These are phyloP conservation scores for Punica granatum DNA, from an alignment of 345 rosid genomes.

Conservation along the genomic window DNA sequence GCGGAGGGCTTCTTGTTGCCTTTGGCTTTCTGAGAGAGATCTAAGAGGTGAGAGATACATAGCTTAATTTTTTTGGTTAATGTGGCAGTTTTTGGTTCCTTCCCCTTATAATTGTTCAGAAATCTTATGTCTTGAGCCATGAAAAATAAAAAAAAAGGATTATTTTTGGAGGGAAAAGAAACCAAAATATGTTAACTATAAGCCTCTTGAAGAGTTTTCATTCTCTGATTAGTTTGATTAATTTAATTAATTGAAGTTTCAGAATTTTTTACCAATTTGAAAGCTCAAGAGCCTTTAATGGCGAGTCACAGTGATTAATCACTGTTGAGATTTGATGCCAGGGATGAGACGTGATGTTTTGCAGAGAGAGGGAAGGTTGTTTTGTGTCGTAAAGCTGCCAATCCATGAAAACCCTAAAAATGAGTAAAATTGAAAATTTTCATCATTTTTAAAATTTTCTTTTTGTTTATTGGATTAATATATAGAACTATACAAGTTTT, in stretches of 20 bases:
- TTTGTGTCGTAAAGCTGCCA: neutral
- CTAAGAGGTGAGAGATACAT: neutral
- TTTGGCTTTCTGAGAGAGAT: neutral
- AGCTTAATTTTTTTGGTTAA: neutral
- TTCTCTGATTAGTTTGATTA: neutral
- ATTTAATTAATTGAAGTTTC: neutral
- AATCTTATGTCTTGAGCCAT: neutral
- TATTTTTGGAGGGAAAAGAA: too few species aligned
- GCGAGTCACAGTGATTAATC: neutral
- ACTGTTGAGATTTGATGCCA: conserved; percentile 1
- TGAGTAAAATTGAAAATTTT: neutral
- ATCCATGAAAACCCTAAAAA: neutral
- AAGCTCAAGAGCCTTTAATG: neutral
- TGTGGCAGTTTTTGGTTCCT: neutral
- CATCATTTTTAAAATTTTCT: neutral
- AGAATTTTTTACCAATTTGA: neutral
- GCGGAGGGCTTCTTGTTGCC: neutral
- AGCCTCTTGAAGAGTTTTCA: neutral
- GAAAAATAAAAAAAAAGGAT: neutral
- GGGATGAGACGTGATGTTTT: neutral
- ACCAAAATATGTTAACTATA: too few species aligned
- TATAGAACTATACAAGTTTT: too few species aligned
- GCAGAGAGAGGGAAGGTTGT: conserved; percentile 1
- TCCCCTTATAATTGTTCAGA: too few species aligned
- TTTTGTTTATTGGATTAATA: neutral